phyloP scores from a whole-genome alignment of 2,329 filamentous ascomycete genomes.

The Neurospora sp. region DNA sequence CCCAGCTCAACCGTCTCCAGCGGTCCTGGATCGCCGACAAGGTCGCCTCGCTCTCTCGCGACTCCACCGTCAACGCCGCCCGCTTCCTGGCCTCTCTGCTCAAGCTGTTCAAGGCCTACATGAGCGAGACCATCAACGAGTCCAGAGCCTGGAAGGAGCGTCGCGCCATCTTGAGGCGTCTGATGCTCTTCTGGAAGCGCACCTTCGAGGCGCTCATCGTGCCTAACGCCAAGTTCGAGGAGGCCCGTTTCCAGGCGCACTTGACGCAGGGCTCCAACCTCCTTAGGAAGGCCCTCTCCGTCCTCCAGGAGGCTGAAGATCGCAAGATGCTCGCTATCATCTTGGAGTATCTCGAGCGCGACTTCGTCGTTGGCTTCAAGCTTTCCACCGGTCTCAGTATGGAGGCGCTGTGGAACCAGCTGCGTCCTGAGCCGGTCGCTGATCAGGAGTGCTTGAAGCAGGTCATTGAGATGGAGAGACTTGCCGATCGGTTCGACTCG shows the following conservation, averaged over 20 bases:
- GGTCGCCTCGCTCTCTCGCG: slow-evolving; percentile 47
- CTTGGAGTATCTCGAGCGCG: slow-evolving; percentile 34
- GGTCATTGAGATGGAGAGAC: slow-evolving; percentile 40
- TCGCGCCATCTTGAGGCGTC: slow-evolving; percentile 23
- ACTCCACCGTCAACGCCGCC: slow-evolving; percentile 47
- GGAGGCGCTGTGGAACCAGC: slow-evolving; percentile 65
- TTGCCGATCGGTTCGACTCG: slow-evolving; percentile 51
- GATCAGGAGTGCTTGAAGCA: slow-evolving; percentile 35
- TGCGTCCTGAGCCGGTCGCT: slow-evolving; percentile 54
- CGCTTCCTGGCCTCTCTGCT: slow-evolving; percentile 40
- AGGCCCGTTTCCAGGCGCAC: slow-evolving; percentile 56
- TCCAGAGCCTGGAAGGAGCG: slow-evolving; percentile 22
- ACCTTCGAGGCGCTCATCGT: slow-evolving; percentile 39
- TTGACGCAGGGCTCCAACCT: slow-evolving; percentile 40
- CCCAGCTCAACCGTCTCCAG: slow-evolving; percentile 49
- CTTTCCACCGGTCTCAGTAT: slow-evolving; percentile 69
- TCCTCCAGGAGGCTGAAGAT: slow-evolving; percentile 18
- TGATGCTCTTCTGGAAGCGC: slow-evolving; percentile 46
- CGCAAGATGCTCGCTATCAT: slow-evolving; percentile 31
- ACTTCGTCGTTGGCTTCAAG: slow-evolving; percentile 62
- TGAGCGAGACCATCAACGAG: slow-evolving; percentile 24
- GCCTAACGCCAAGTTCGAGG: slow-evolving; percentile 39
- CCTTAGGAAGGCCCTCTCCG: slow-evolving; percentile 25
- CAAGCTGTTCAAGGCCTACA: slow-evolving; percentile 31
- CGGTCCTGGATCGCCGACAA: slow-evolving; percentile 46